A percentile compares a stretch with the other conserved stretches of the same genome.
phyloP scores from a whole-genome alignment of 352 stramenopile species.

The Globisporangium heterothallicum region DNA sequence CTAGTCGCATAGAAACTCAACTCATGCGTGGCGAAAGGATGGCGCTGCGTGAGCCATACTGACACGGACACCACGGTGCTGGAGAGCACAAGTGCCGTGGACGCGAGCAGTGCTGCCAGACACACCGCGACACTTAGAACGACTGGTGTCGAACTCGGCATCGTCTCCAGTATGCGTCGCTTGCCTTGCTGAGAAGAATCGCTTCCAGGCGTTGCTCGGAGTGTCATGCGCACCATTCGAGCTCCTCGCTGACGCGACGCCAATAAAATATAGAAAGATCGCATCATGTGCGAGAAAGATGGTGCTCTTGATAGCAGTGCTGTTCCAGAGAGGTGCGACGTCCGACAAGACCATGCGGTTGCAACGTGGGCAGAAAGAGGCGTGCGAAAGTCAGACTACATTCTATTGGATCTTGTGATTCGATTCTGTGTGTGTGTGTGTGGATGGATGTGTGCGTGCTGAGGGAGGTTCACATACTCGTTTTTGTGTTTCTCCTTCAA shows the following conservation, averaged over 20 bases:
- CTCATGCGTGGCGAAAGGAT: not conserved
- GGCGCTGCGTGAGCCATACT: not conserved
- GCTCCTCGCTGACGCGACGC: not conserved
- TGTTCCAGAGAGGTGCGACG: not conserved
- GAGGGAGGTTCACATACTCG: too few relatives aligned
- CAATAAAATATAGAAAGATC: constrained; percentile 7
- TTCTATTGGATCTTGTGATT: too few relatives aligned
- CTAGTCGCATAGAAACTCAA: not conserved
- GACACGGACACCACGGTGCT: not conserved
- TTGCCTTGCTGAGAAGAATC: too few relatives aligned
- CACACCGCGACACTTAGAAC: not conserved
- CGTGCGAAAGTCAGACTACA: too few relatives aligned
- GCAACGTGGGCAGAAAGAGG: too few relatives aligned
- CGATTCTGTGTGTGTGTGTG: too few relatives aligned
- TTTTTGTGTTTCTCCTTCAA: constrained; percentile 20
- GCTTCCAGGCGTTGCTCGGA: too few relatives aligned
- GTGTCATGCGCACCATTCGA: too few relatives aligned
- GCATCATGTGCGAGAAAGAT: not conserved
- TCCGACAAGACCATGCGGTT: not conserved
- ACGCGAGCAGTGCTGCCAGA: not conserved
- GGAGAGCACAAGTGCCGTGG: not conserved
- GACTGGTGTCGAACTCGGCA: too few relatives aligned
- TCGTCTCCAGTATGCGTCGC: too few relatives aligned
- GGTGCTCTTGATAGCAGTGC: not conserved
- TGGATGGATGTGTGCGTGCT: too few relatives aligned